Conservation (phyloP, 768 basidiomycete species). For the Leccinum subtestaceum region DNA sequence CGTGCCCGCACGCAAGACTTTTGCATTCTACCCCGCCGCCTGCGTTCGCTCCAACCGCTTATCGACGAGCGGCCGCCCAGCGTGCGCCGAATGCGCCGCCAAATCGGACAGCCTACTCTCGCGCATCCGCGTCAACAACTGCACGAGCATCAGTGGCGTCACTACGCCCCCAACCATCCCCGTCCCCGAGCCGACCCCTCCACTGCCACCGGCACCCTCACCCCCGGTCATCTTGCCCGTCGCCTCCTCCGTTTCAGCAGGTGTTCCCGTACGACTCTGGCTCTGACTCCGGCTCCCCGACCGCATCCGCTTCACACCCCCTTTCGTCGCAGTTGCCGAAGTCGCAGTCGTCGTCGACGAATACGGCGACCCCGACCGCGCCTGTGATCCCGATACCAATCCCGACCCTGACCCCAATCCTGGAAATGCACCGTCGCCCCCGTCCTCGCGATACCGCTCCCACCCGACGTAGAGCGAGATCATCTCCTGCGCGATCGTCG, state of each 20-base stretch:
- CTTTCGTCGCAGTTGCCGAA: conserved; percentile 4
- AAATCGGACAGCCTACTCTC: conserved; percentile 59
- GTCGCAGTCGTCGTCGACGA: conserved; percentile 10
- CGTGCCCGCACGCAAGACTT: neutral
- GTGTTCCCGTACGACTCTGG: conserved; percentile 27
- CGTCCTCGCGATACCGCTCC: conserved; percentile 77
- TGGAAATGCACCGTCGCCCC: conserved; percentile 28
- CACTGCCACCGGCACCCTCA: neutral
- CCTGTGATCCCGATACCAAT: neutral
- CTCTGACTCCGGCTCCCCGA: conserved; percentile 26
- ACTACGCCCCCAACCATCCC: conserved; percentile 32
- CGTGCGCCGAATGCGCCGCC: conserved; percentile 40
- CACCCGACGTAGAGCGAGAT: conserved; percentile 86
- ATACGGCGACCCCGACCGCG: conserved; percentile 19
- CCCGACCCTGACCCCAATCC: neutral
- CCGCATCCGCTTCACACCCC: conserved; percentile 24
- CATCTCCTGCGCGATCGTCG: conserved; percentile 88
- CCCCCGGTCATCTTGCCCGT: conserved; percentile 9
- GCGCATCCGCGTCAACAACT: conserved; percentile 62
- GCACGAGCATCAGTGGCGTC: conserved; percentile 57
- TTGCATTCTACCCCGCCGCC: conserved; percentile 44
- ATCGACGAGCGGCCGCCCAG: conserved; percentile 55
- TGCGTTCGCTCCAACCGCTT: conserved; percentile 73
- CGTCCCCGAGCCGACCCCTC: neutral
- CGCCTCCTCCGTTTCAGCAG: conserved; percentile 22